Percentiles rank a stretch among this genome's conserved stretches.
Evolutionary conservation across 495 filamentous ascomycete genomes (phyloP).

Genomic region (Hamigera avellanea): DNA sequence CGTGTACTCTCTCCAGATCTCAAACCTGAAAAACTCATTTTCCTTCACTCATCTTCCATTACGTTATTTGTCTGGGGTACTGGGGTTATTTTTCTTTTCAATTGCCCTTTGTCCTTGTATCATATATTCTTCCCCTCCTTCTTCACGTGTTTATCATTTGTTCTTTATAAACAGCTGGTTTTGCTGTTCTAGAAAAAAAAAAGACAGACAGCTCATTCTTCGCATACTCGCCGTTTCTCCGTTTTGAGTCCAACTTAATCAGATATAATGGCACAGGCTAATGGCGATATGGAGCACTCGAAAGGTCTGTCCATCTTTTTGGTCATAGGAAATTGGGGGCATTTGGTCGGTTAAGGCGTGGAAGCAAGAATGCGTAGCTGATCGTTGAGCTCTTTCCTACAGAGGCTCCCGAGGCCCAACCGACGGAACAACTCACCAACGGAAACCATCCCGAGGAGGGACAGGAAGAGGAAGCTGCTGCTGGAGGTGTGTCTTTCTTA

Average conservation of each 20-base stretch:
- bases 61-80: neutral
- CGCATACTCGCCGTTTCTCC: conserved; percentile 2
- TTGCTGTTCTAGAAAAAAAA: neutral
- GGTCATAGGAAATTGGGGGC: no score
- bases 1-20: no score
- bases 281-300: conserved; percentile 31
- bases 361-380: neutral
- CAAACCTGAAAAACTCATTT: no score
- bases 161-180: conserved; percentile 3
- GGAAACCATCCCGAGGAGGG: conserved; percentile 21
- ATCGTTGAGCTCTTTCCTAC: conserved; percentile 6
- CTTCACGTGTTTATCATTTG: conserved; percentile 5
- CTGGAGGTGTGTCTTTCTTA: conserved; percentile 18
- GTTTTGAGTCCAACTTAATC: conserved; percentile 8
- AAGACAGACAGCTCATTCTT: neutral
- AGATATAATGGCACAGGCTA: conserved; percentile 30
- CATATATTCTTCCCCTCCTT: conserved; percentile 2
- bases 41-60: neutral
- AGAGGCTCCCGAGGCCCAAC: conserved; percentile 21
- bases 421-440: conserved; percentile 24
- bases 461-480: conserved; percentile 28
- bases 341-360: no score
- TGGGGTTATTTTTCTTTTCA: conserved; percentile 1
- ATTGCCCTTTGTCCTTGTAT: conserved; percentile 2
- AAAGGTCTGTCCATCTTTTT: conserved; percentile 21